phyloP scores from a whole-genome alignment of 2,329 filamentous ascomycete species.

The Saccharata proteae region DNA sequence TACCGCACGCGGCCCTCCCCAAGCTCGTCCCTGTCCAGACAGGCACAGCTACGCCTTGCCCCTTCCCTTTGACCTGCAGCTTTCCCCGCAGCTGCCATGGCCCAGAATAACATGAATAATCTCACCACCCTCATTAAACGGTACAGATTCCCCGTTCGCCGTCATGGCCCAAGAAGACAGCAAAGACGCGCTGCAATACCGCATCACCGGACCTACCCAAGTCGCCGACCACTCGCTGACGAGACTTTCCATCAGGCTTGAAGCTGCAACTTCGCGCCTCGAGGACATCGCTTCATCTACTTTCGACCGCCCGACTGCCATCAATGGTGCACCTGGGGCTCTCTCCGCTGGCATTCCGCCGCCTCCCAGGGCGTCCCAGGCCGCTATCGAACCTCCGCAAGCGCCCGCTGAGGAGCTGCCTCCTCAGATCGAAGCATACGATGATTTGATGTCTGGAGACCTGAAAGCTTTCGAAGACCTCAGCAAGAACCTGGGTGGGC shows the following conservation, averaged over 20 bases:
- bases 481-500: conserved; percentile 64
- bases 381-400: conserved; percentile 16
- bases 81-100: conserved; percentile 41
- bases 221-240: conserved; percentile 35
- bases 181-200: conserved; percentile 11
- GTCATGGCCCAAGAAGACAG: conserved; percentile 10
- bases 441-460: conserved; percentile 60
- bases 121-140: conserved; percentile 95
- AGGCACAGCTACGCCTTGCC: conserved; percentile 10
- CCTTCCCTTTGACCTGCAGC: conserved; percentile 11
- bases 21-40: conserved; percentile 3
- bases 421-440: conserved; percentile 75
- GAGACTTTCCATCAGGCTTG: conserved; percentile 54
- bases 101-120: conserved; percentile 83
- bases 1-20: neutral
- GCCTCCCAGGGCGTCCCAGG: conserved; percentile 16
- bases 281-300: conserved; percentile 87
- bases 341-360: conserved; percentile 17
- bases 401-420: conserved; percentile 24
- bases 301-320: conserved; percentile 39
- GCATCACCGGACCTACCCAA: conserved; percentile 11
- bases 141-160: conserved; percentile 34
- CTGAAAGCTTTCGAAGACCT: conserved; percentile 67
- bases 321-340: conserved; percentile 24
- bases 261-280: conserved; percentile 89